A percentile compares a stretch with the other conserved stretches of the same genome.
These are phyloP conservation scores for Nakaseomyces nivariensis DNA, from an alignment of 1,139 yeast species.

Conservation along the genomic window DNA sequence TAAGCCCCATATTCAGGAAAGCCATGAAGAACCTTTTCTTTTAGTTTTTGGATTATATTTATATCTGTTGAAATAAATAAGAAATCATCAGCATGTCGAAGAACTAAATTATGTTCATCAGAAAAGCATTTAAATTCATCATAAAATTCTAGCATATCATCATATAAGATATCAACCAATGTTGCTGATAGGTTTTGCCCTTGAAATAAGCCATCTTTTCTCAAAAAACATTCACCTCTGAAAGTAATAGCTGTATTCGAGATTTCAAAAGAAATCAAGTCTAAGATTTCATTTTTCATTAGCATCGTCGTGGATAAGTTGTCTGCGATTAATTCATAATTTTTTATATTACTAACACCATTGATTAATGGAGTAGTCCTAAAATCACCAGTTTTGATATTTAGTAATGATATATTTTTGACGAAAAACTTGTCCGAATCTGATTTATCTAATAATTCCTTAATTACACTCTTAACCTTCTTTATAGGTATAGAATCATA, in stretches of 20 bases:
- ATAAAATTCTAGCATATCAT: slow-evolving; percentile 43
- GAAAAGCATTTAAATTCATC: slow-evolving; percentile 29
- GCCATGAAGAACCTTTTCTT: slow-evolving; percentile 28
- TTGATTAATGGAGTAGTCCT: slow-evolving; percentile 15
- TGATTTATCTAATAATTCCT: slow-evolving; percentile 12
- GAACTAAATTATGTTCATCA: slow-evolving; percentile 32
- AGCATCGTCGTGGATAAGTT: slow-evolving; percentile 18
- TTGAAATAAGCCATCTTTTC: slow-evolving; percentile 72
- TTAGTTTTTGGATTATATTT: slow-evolving; percentile 19
- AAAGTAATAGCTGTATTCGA: slow-evolving; percentile 33
- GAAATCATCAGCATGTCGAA: slow-evolving; percentile 83
- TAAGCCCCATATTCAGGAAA: slow-evolving; percentile 50
- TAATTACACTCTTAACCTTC: slow-evolving; percentile 32
- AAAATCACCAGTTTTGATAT: slow-evolving; percentile 13
- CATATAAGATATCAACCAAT: slow-evolving; percentile 68
- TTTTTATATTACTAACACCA: slow-evolving; percentile 9
- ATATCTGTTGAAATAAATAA: slow-evolving; percentile 46
- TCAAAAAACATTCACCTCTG: slow-evolving; percentile 31
- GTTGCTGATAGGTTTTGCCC: slow-evolving; percentile 73
- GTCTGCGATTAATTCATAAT: slow-evolving; percentile 15
- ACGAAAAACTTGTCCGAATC: slow-evolving; percentile 13
- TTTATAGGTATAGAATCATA: slow-evolving; percentile 63
- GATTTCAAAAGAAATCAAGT: slow-evolving; percentile 35
- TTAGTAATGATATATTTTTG: slow-evolving; percentile 13
- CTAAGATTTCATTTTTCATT: slow-evolving; percentile 27